Conservation (phyloP, 2,329 filamentous ascomycete genomes). For the Cladosporium sp. region DNA sequence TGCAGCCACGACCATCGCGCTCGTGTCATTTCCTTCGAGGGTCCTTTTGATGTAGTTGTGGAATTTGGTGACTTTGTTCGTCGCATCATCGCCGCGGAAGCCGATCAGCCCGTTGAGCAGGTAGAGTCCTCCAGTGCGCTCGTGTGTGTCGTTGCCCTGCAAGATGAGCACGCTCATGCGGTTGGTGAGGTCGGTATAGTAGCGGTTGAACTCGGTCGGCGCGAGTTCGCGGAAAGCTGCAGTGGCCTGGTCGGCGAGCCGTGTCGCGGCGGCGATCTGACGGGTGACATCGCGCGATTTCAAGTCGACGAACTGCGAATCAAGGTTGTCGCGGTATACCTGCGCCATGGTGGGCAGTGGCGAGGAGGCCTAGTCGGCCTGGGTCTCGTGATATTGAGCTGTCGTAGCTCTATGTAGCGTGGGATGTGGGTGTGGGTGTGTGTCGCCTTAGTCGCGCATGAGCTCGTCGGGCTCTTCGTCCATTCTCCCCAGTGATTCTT, state of each 20-base stretch:
- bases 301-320: slow-evolving; percentile 34
- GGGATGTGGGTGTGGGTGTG: neutral
- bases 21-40: slow-evolving; percentile 85
- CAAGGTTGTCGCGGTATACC: slow-evolving; percentile 34
- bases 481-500: slow-evolving; percentile 8
- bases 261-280: slow-evolving; percentile 32
- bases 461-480: slow-evolving; percentile 16
- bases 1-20: slow-evolving; percentile 86
- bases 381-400: slow-evolving; percentile 1
- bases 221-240: slow-evolving; percentile 62
- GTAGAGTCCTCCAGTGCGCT: slow-evolving; percentile 87
- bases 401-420: neutral
- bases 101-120: slow-evolving; percentile 92
- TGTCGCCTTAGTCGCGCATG: slow-evolving; percentile 16
- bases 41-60: slow-evolving; percentile 86
- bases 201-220: slow-evolving; percentile 73
- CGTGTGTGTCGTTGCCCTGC: slow-evolving; percentile 80
- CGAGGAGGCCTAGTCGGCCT: slow-evolving; percentile 11
- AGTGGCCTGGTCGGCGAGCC: slow-evolving; percentile 34
- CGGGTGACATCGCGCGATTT: slow-evolving; percentile 31
- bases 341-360: slow-evolving; percentile 30
- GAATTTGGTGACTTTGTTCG: slow-evolving; percentile 91
- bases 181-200: slow-evolving; percentile 65
- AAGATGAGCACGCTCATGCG: slow-evolving; percentile 73
- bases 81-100: slow-evolving; percentile 92